Conservation (phyloP, 768 basidiomycete genomes). For the Boletus pseudo-olivaceus region DNA sequence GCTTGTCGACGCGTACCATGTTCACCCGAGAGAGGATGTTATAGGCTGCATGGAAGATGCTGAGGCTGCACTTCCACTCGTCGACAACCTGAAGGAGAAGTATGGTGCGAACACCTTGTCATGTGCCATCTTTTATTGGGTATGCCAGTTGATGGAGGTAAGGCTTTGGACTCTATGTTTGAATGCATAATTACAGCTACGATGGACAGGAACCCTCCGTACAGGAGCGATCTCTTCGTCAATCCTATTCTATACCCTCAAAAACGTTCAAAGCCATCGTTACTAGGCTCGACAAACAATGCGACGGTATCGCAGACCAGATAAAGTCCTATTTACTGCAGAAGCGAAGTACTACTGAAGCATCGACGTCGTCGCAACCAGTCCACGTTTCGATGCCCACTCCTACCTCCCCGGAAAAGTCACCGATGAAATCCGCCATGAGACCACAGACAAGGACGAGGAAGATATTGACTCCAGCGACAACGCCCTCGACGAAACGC, state of each 20-base stretch:
- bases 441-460: slow-evolving; percentile 10
- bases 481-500: slow-evolving; percentile 34
- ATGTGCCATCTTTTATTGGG: slow-evolving; percentile 47
- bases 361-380: neutral
- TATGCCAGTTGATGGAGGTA: slow-evolving; percentile 40
- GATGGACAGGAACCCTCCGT: slow-evolving; percentile 20
- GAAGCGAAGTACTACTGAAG: neutral
- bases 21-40: slow-evolving; percentile 13
- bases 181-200: neutral
- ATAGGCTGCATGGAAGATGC: slow-evolving; percentile 34
- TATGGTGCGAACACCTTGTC: slow-evolving; percentile 25
- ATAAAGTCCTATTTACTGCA: slow-evolving; percentile 15
- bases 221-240: slow-evolving; percentile 18
- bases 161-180: neutral
- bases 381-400: neutral
- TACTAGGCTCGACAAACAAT: slow-evolving; percentile 22
- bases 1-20: slow-evolving; percentile 30
- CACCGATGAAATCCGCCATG: slow-evolving; percentile 17
- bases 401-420: slow-evolving; percentile 15
- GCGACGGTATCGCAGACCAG: slow-evolving; percentile 23
- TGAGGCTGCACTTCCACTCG: slow-evolving; percentile 24
- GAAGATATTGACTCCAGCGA: neutral
- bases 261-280: slow-evolving; percentile 20
- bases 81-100: slow-evolving; percentile 15
- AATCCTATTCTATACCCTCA: slow-evolving; percentile 11